A percentile compares a stretch with the other conserved stretches of the same genome.
Evolutionary conservation across 495 filamentous ascomycete species (phyloP).

Genomic region (Neurospora tetrasperma): DNA sequence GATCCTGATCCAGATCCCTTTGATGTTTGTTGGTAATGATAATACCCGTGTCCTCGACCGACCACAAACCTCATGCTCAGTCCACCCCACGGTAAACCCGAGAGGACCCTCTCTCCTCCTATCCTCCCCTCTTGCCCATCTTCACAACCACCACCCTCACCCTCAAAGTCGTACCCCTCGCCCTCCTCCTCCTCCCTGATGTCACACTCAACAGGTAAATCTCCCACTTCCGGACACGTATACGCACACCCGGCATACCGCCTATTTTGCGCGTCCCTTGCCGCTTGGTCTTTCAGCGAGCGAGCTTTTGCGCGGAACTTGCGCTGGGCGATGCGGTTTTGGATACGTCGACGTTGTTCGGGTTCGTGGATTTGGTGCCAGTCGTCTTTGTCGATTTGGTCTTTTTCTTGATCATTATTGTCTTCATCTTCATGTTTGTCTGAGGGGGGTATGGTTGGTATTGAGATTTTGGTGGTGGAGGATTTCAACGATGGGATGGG

Average conservation of each 20-base stretch:
- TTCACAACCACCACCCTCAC: no score
- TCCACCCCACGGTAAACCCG: conserved; percentile 56
- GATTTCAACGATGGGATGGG: background rate
- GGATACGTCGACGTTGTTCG: conserved; percentile 49
- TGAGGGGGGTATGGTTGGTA: background rate
- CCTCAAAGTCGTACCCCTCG: no score
- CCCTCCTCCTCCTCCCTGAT: background rate
- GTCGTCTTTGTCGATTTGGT: conserved; percentile 30
- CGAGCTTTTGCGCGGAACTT: conserved; percentile 53
- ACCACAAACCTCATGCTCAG: conserved; percentile 47
- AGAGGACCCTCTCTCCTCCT: conserved; percentile 18
- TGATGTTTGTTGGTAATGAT: background rate
- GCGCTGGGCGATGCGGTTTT: conserved; percentile 51
- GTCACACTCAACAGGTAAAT: conserved; percentile 30
- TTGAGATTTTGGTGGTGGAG: background rate
- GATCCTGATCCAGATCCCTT: background rate
- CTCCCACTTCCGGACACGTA: conserved; percentile 39
- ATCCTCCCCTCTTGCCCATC: no score
- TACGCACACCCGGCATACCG: conserved; percentile 46
- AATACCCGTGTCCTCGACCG: conserved; percentile 32
- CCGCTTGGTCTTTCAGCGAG: conserved; percentile 46
- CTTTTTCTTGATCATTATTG: background rate
- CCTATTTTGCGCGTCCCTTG: conserved; percentile 47
- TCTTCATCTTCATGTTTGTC: background rate
- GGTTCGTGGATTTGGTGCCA: conserved; percentile 51